Conservation (phyloP, 2,329 filamentous ascomycete species). For the Trichoderma koningii region DNA sequence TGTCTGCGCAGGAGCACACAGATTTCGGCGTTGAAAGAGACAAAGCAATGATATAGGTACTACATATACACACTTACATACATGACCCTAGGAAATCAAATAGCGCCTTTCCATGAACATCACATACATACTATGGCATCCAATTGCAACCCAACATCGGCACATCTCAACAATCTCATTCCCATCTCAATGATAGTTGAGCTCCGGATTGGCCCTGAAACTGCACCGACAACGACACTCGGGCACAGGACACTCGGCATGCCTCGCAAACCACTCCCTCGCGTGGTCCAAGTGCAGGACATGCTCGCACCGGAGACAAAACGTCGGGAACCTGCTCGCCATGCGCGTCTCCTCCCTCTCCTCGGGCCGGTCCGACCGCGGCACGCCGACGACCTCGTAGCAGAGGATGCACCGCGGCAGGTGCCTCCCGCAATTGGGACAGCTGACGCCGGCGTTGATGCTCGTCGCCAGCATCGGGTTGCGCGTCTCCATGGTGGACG, state of each 20-base stretch:
- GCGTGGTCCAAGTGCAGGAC: slow-evolving; percentile 69
- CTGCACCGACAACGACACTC: slow-evolving; percentile 69
- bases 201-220: slow-evolving; percentile 60
- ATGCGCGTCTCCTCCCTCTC: slow-evolving; percentile 51
- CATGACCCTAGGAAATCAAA: not conserved
- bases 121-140: too few species aligned
- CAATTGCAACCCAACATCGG: not conserved
- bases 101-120: not conserved
- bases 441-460: slow-evolving; percentile 63
- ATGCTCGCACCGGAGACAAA: slow-evolving; percentile 69
- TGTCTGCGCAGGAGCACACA: not conserved
- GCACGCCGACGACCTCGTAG: slow-evolving; percentile 65
- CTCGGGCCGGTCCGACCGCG: slow-evolving; percentile 61
- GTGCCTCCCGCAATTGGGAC: slow-evolving; percentile 66
- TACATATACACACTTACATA: not conserved
- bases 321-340: slow-evolving; percentile 65
- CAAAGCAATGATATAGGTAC: not conserved
- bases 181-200: slow-evolving; percentile 50
- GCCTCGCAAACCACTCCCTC: slow-evolving; percentile 65
- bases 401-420: slow-evolving; percentile 69
- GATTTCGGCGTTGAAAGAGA: too few species aligned
- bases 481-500: slow-evolving; percentile 42
- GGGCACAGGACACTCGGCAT: slow-evolving; percentile 67
- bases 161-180: not conserved
- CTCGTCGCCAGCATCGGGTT: slow-evolving; percentile 61